These are phyloP conservation scores for Zygosaccharomyces bailii DNA, from an alignment of 805 yeast species.

Conservation along the genomic window DNA sequence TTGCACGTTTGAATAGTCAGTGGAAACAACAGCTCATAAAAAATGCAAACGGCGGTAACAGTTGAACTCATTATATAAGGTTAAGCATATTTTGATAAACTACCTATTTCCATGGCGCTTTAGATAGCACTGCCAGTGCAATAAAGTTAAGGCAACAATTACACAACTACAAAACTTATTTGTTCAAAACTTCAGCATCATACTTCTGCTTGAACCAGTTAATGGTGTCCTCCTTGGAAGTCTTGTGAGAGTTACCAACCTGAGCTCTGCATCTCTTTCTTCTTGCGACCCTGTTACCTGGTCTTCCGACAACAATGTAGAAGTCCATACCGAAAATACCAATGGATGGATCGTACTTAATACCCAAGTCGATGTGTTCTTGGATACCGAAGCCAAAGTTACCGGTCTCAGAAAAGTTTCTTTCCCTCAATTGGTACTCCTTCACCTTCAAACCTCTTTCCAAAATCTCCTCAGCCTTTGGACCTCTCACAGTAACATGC, in stretches of 20 bases:
- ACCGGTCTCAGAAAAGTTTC: slow-evolving; percentile 98
- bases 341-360: slow-evolving; percentile 98
- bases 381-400: slow-evolving; percentile 99
- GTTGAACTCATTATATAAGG: slow-evolving; percentile 7
- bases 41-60: neutral
- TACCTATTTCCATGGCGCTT: too few relatives aligned
- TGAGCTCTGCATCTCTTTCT: slow-evolving; percentile 90
- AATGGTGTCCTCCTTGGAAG: slow-evolving; percentile 90
- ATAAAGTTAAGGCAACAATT: slow-evolving; percentile 8
- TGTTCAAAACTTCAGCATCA: slow-evolving; percentile 95
- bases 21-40: slow-evolving; percentile 50
- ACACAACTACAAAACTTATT: slow-evolving; percentile 41
- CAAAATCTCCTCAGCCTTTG: slow-evolving; percentile 98
- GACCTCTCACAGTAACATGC: slow-evolving; percentile 99
- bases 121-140: slow-evolving; percentile 10
- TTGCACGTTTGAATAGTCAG: slow-evolving; percentile 44
- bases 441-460: slow-evolving; percentile 99
- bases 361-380: slow-evolving; percentile 99
- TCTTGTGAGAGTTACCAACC: slow-evolving; percentile 90
- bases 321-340: slow-evolving; percentile 99
- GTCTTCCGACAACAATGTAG: slow-evolving; percentile 99
- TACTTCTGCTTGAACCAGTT: slow-evolving; percentile 99
- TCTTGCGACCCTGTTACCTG: slow-evolving; percentile 98
- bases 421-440: slow-evolving; percentile 94
- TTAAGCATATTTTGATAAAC: too few relatives aligned